Percentiles rank a stretch among this genome's conserved stretches.
phyloP scores from a whole-genome alignment of 1,139 yeast genomes.

The Eremothecium cymbalariae region DNA sequence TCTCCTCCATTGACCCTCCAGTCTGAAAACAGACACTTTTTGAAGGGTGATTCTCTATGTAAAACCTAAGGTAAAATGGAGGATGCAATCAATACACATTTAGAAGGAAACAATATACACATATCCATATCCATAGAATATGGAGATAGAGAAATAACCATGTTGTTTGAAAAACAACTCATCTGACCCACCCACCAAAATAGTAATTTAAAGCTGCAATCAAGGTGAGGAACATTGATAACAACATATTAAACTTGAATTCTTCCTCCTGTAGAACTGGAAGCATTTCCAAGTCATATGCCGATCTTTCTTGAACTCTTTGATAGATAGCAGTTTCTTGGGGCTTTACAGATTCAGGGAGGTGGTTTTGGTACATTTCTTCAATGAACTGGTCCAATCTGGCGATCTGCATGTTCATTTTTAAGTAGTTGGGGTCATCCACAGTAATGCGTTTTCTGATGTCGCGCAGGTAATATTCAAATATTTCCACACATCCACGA shows the following conservation, averaged over 20 bases:
- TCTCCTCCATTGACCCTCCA: no score
- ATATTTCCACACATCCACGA: conserved; percentile 66
- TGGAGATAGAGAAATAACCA: no score
- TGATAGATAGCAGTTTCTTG: conserved; percentile 34
- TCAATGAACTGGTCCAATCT: conserved; percentile 83
- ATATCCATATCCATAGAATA: no score
- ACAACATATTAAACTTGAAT: conserved; percentile 22
- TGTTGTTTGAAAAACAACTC: no score
- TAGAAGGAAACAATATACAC: no score
- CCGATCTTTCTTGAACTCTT: conserved; percentile 34
- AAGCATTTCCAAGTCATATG: conserved; percentile 25
- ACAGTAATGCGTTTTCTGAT: conserved; percentile 77
- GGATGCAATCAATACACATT: no score
- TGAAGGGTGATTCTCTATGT: no score
- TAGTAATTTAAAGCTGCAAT: conserved; percentile 14
- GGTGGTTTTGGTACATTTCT: conserved; percentile 52
- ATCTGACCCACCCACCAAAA: no score
- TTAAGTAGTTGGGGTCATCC: conserved; percentile 78
- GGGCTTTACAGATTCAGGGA: conserved; percentile 40
- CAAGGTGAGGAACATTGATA: conserved; percentile 15
- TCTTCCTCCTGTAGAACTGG: conserved; percentile 27
- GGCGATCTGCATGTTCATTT: conserved; percentile 78
- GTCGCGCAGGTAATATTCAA: conserved; percentile 61
- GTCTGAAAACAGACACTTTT: no score
- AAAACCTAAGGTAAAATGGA: no score